A percentile compares a stretch with the other conserved stretches of the same genome.
Evolutionary conservation across 1,284 basidiomycete species (phyloP).

Genomic region (Pyrrhoderma noxium): DNA sequence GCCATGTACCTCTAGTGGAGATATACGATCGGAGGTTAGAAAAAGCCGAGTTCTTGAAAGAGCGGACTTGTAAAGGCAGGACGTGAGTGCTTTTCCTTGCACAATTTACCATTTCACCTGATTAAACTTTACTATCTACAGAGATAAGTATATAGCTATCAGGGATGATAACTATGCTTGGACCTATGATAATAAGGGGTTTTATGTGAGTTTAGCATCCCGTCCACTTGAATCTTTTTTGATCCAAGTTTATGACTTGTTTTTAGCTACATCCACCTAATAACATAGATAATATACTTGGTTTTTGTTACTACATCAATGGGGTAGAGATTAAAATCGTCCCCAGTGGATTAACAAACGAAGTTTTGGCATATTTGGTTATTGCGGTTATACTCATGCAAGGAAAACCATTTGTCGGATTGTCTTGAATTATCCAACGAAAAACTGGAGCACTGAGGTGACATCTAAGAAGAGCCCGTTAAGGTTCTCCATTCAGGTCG

Average conservation of each 20-base stretch:
- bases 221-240: background rate
- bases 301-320: conserved; percentile 10
- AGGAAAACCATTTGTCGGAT: conserved; percentile 14
- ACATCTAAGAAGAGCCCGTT: too few relatives aligned
- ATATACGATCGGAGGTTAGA: background rate
- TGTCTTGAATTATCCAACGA: background rate
- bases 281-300: background rate
- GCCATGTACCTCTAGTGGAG: conserved; percentile 4
- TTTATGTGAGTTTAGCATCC: conserved; percentile 6
- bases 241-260: background rate
- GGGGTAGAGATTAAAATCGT: conserved; percentile 13
- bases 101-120: too few relatives aligned
- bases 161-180: conserved; percentile 4
- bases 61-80: too few relatives aligned
- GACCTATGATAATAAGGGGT: conserved; percentile 13
- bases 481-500: too few relatives aligned
- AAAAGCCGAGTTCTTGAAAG: conserved; percentile 12
- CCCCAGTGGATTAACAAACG: conserved; percentile 4
- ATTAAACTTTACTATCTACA: too few relatives aligned
- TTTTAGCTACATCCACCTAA: conserved; percentile 6
- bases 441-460: too few relatives aligned
- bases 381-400: conserved; percentile 12
- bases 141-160: background rate
- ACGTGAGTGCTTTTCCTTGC: too few relatives aligned
- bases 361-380: conserved; percentile 12